phyloP scores from a whole-genome alignment of 768 basidiomycete genomes.

The Daedaleopsis nitida region DNA sequence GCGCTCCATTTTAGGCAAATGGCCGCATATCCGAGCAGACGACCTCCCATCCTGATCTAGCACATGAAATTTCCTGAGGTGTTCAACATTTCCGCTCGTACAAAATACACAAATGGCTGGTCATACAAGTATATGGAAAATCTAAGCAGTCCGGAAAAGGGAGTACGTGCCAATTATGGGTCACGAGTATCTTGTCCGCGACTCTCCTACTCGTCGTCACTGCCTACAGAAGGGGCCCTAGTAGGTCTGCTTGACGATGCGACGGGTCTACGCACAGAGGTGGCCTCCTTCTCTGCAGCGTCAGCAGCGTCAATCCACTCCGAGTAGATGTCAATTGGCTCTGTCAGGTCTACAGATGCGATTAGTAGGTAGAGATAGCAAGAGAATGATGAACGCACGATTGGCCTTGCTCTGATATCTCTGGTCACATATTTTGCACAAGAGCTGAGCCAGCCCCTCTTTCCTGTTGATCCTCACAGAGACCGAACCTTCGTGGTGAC shows the following conservation, averaged over 20 bases:
- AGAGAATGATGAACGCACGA: slow-evolving; percentile 51
- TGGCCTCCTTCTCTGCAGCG: slow-evolving; percentile 70
- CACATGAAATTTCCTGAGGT: neutral
- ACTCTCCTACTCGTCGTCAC: slow-evolving; percentile 60
- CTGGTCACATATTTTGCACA: slow-evolving; percentile 86
- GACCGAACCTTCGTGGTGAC: slow-evolving; percentile 88
- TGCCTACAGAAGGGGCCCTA: slow-evolving; percentile 41
- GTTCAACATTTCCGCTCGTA: neutral
- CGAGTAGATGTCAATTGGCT: slow-evolving; percentile 87
- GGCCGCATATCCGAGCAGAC: neutral
- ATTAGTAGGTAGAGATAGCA: slow-evolving; percentile 24
- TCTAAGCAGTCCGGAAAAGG: slow-evolving; percentile 1
- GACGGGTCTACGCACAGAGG: slow-evolving; percentile 50
- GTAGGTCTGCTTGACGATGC: slow-evolving; percentile 53
- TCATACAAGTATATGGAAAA: slow-evolving; percentile 6
- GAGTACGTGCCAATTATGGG: neutral
- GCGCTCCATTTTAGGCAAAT: slow-evolving; percentile 18
- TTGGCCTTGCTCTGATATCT: slow-evolving; percentile 86
- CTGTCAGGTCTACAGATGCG: slow-evolving; percentile 67
- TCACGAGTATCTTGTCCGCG: neutral
- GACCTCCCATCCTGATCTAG: neutral
- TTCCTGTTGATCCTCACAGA: slow-evolving; percentile 84
- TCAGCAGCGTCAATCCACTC: slow-evolving; percentile 92
- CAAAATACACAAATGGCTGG: slow-evolving; percentile 12
- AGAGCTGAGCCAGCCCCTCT: slow-evolving; percentile 78